Evolutionary conservation across 495 filamentous ascomycete species (phyloP), one percentile per base, ranked within the genome.

Genomic region (Cercophora newfieldiana): DNA sequence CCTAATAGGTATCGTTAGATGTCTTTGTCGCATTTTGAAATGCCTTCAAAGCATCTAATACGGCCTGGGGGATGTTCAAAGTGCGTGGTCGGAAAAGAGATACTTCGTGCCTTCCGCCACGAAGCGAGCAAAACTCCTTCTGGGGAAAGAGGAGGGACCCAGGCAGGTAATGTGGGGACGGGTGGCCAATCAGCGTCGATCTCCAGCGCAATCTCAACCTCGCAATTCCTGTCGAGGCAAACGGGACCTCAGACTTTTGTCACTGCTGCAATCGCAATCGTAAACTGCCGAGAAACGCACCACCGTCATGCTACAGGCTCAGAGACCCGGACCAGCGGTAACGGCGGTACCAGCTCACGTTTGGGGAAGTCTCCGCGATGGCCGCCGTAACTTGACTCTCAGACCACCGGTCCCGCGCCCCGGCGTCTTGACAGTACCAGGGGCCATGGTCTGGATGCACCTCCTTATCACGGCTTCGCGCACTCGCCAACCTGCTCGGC

Each of bases 301-400:
- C 5, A 21, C 18, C 61, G 21, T 61, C 64, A 57, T 60, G 18
- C 44, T 53, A 1, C 26, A 58, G 59, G 33, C 37, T 22, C 33
- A 48, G 8, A 49, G 55, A 18, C n/a, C 33, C 25, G 54, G 26
- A 5, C 55, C 21, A 55, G 61, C 49, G 14, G 29, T 31, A 28
- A 21, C 51, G 33, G n/a, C 44, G 25, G 25, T 62, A 44, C 19
- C 29, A 25, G 31, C 24, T 14, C 10, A 6, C 37, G 37, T 44
- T 44, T 44, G 37, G 10, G 18, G 37, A 44, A 8, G 10, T 44
- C 10, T 44, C 37, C n/a, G n/a, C 30, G 37, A 37, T 29, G 6
- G 12, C 37, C 31, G 51, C 53, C 53, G 59, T 21, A 67, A 44
- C 28, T 54, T 53, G 60, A 61, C 66, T 67, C 66, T 59, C 60